phyloP scores from a whole-genome alignment of 2,329 filamentous ascomycete genomes.

The Dichotomopilus funicola region DNA sequence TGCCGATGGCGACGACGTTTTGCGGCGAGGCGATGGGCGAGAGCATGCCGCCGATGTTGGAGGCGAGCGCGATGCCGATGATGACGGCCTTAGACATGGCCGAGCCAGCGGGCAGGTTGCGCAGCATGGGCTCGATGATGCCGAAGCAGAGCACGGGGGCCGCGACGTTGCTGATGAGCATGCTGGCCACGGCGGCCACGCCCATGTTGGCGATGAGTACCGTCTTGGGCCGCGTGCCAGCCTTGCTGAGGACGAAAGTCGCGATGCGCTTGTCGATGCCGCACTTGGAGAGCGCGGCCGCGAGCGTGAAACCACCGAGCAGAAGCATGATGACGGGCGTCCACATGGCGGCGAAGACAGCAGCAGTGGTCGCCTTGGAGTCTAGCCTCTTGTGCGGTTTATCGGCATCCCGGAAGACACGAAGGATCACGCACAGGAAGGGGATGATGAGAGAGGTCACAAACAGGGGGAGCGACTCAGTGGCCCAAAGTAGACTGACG shows the following conservation, averaged over 20 bases:
- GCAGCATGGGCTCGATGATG: conserved; percentile 94
- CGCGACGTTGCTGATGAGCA: conserved; percentile 98
- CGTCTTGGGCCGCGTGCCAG: conserved; percentile 80
- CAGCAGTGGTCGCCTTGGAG: conserved; percentile 74
- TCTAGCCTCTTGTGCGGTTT: conserved; percentile 61
- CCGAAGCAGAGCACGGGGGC: conserved; percentile 95
- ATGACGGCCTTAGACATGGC: conserved; percentile 93
- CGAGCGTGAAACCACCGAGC: conserved; percentile 91
- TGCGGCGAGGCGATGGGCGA: conserved; percentile 96
- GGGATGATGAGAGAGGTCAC: conserved; percentile 92
- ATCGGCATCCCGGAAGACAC: conserved; percentile 73
- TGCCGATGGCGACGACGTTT: conserved; percentile 92
- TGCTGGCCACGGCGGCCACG: conserved; percentile 92
- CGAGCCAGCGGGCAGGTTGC: conserved; percentile 83
- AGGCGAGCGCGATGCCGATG: conserved; percentile 87
- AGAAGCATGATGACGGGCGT: conserved; percentile 98
- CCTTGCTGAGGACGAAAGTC: conserved; percentile 92
- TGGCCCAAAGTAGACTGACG: conserved; percentile 92
- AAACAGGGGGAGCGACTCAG: conserved; percentile 94
- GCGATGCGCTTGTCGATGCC: conserved; percentile 97
- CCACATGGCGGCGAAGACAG: conserved; percentile 96
- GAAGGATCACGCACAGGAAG: conserved; percentile 81
- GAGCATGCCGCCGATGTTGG: conserved; percentile 92
- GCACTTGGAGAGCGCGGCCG: conserved; percentile 91
- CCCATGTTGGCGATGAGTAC: conserved; percentile 98